These are phyloP conservation scores for Penicillium hesseltinei DNA, from an alignment of 2,329 filamentous ascomycete genomes.

Conservation along the genomic window DNA sequence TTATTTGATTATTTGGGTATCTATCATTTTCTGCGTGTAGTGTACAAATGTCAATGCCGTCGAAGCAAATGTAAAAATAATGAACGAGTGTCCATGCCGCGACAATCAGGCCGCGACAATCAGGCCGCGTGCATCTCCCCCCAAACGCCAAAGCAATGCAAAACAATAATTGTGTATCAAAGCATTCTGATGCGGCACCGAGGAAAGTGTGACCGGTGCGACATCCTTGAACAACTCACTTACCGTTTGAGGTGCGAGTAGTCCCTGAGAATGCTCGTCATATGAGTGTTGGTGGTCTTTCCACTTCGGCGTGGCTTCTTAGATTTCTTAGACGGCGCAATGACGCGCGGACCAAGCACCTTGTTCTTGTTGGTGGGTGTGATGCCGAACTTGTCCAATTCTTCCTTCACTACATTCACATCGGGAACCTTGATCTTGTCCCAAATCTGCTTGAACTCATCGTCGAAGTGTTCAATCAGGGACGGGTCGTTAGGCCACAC, in stretches of 20 bases:
- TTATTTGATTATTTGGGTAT: constrained; percentile 20
- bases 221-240: constrained; percentile 1
- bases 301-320: constrained; percentile 72
- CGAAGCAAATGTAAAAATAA: neutral
- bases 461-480: constrained; percentile 71
- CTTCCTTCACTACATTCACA: constrained; percentile 71
- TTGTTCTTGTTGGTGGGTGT: constrained; percentile 83
- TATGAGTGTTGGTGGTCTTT: constrained; percentile 85
- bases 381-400: constrained; percentile 73
- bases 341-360: constrained; percentile 56
- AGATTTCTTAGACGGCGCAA: constrained; percentile 65
- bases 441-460: constrained; percentile 83
- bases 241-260: constrained; percentile 54
- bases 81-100: neutral
- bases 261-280: constrained; percentile 77
- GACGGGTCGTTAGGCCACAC: constrained; percentile 87
- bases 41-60: constrained; percentile 12
- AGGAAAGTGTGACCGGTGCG: neutral
- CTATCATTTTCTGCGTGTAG: constrained; percentile 18
- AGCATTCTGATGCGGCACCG: neutral
- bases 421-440: constrained; percentile 73
- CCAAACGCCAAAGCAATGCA: constrained; percentile 27
- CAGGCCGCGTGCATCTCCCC: neutral
- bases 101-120: neutral
- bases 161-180: neutral